phyloP scores from a whole-genome alignment of 179 eudicot species.

The Silene vulgaris region DNA sequence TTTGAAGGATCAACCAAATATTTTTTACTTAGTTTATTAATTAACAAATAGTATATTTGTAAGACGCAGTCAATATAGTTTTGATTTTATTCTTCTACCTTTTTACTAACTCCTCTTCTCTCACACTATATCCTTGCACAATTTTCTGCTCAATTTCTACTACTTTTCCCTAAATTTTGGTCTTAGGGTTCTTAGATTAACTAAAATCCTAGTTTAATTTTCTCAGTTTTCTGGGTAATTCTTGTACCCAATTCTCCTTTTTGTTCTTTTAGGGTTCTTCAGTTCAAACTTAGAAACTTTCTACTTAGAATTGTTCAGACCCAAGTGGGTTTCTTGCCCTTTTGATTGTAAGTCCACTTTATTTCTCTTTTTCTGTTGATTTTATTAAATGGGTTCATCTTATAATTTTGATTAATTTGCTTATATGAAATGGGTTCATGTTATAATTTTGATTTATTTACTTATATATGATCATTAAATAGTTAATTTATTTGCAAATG shows the following conservation, averaged over 20 bases:
- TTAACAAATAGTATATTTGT: background rate
- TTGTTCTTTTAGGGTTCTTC: constrained; percentile 25
- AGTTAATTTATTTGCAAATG: background rate
- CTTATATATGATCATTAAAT: background rate
- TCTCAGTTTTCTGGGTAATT: background rate
- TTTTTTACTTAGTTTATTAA: background rate
- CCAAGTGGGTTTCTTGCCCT: constrained; percentile 16
- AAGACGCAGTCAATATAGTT: constrained; percentile 5
- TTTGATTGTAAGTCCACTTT: constrained; percentile 23
- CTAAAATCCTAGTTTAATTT: background rate
- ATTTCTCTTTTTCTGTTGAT: background rate
- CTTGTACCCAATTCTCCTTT: background rate
- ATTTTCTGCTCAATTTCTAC: background rate
- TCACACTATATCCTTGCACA: background rate
- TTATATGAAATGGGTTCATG: constrained; percentile 13
- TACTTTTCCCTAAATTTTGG: background rate
- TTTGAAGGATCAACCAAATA: background rate
- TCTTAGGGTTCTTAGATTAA: constrained; percentile 6
- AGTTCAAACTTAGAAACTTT: constrained; percentile 7
- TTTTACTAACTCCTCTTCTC: background rate
- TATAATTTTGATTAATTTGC: background rate
- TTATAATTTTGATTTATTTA: background rate
- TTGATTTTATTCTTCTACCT: constrained; percentile 11
- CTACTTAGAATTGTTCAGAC: constrained; percentile 18
- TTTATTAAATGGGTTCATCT: constrained; percentile 9